Conservation (phyloP, 176 grass and related monocot species). For the Otatea glauca region DNA sequence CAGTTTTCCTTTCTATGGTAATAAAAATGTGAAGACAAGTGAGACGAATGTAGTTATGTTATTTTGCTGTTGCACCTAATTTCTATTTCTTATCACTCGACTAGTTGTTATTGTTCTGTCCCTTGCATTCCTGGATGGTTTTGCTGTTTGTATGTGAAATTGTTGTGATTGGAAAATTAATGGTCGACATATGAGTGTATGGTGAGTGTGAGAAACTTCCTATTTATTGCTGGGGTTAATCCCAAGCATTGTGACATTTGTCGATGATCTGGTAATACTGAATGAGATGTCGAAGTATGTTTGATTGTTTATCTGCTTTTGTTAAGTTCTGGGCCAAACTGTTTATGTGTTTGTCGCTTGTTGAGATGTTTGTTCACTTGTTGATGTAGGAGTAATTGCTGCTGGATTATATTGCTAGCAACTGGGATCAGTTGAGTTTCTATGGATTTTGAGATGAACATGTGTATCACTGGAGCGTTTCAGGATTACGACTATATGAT, state of each 20-base stretch:
- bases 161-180: neutral
- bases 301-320: constrained; percentile 19
- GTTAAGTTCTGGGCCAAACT: neutral
- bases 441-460: neutral
- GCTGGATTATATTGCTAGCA: neutral
- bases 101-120: neutral
- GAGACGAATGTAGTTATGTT: neutral
- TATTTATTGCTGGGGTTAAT: neutral
- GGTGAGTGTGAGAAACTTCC: neutral
- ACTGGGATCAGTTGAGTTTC: too few relatives aligned
- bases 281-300: neutral
- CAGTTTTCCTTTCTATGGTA: constrained; percentile 28
- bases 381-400: neutral
- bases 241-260: neutral
- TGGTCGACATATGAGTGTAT: neutral
- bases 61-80: neutral
- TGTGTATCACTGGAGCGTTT: neutral
- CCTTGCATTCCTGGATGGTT: neutral
- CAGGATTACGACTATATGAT: neutral
- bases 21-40: constrained; percentile 51
- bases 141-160: neutral
- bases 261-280: neutral
- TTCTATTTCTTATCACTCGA: neutral
- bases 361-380: neutral
- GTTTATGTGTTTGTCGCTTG: neutral